Percentiles rank a stretch among this genome's conserved stretches.
phyloP scores from a whole-genome alignment of 2,329 filamentous ascomycete species.

The Microdochium paspali region DNA sequence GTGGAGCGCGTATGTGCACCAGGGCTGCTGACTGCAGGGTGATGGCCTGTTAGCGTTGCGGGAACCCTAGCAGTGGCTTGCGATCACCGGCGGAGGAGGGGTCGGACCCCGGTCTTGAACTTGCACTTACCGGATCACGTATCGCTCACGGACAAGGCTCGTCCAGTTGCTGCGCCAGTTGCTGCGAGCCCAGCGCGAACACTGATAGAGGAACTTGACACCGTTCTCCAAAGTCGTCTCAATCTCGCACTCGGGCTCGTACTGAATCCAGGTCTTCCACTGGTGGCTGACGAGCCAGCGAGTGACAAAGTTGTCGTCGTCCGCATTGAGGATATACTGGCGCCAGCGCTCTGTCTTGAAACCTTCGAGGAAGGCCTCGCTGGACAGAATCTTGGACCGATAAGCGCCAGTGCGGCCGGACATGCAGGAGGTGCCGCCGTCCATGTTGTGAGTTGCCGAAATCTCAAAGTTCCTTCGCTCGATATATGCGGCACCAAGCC shows the following conservation, averaged over 20 bases:
- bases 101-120: slow-evolving; percentile 4
- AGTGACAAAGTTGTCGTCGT: slow-evolving; percentile 97
- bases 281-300: slow-evolving; percentile 87
- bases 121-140: slow-evolving; percentile 79
- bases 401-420: slow-evolving; percentile 92
- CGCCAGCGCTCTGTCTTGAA: slow-evolving; percentile 91
- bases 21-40: slow-evolving; percentile 66
- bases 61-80: slow-evolving; percentile 11
- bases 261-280: slow-evolving; percentile 94
- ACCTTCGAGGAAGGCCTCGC: slow-evolving; percentile 74
- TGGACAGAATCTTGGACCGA: slow-evolving; percentile 77
- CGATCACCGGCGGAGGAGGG: slow-evolving; percentile 6
- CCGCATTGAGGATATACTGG: slow-evolving; percentile 83
- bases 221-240: slow-evolving; percentile 89
- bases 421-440: slow-evolving; percentile 94
- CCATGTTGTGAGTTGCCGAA: slow-evolving; percentile 87
- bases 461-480: slow-evolving; percentile 95
- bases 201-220: slow-evolving; percentile 84
- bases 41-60: slow-evolving; percentile 9
- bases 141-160: slow-evolving; percentile 72
- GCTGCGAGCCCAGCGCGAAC: slow-evolving; percentile 88
- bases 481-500: slow-evolving; percentile 84
- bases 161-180: slow-evolving; percentile 98
- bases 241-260: slow-evolving; percentile 82
- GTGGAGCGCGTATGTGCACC: slow-evolving; percentile 90